Evolutionary conservation across 345 rosid genomes (phyloP), one percentile per base, ranked within the genome.

Genomic region (Lepidium aucheri): DNA sequence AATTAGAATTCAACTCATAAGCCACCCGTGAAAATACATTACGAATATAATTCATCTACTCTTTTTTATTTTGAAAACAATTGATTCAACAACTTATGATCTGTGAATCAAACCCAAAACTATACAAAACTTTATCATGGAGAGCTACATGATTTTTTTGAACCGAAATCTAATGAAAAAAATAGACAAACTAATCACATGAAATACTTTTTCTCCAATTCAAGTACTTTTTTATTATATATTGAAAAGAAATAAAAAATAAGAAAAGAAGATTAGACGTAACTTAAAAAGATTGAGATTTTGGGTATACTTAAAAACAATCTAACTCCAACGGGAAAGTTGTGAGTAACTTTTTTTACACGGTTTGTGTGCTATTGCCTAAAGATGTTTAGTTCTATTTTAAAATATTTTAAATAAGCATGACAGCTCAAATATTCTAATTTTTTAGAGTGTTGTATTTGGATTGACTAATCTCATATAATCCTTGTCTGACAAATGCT

Each of bases 301-400:
- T 36, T 53, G 22, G 56, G 69, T 71, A 36, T 46, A 63, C 69
- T 45, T 62, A 5, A 13, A 17, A 18, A 39, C 65, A 68, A 58
- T 49, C 15, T 16, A 70, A 71, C 17, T 46, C 44, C 70, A 63
- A 71, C 42, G 69, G 36, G 18, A 63, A 63, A 46, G 26, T 44
- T 63, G 57, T 63, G 69, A 13, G 38, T 26, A 70, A 54, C 34
- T 14, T 36, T 58, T 36, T 58, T 24, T 9, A 44, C 58, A 71
- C 15, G 58, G 44, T 55, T 71, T 46, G 51, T 56, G 40, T 63
- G 69, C 8, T 53, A 34, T 61, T 53, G 26, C 18, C 36, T 53
- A 61, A 43, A 70, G 0, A 14, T 34, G 42, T 20, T 20, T 69
- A 33, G 39, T 22, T 39, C 45, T 32, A 13, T 42, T 58, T 41